phyloP scores from a whole-genome alignment of 352 stramenopile genomes.

The Lagenidium giganteum region DNA sequence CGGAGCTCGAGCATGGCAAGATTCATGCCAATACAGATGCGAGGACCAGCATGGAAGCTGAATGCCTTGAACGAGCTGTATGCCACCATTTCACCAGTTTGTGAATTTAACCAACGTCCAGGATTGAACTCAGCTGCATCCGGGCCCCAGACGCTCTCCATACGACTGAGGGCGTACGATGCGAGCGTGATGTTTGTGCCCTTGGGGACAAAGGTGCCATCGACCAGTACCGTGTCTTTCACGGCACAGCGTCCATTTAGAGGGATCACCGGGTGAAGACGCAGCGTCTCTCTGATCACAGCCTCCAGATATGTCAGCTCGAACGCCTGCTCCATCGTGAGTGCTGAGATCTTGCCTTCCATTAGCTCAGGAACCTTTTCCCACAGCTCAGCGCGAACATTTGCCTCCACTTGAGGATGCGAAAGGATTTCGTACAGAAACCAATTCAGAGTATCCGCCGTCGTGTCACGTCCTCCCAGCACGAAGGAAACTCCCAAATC shows the following conservation, averaged over 20 bases:
- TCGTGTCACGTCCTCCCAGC: constrained; percentile 47
- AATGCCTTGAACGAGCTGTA: constrained; percentile 29
- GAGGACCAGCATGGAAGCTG: constrained; percentile 30
- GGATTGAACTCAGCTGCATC: constrained; percentile 28
- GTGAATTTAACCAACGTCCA: constrained; percentile 20
- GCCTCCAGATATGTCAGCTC: constrained; percentile 16
- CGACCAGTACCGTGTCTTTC: constrained; percentile 23
- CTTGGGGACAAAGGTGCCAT: constrained; percentile 26
- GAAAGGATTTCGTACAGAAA: constrained; percentile 30
- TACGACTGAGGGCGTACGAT: constrained; percentile 24
- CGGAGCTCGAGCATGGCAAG: constrained; percentile 47
- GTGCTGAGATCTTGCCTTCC: background rate
- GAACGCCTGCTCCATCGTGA: constrained; percentile 9
- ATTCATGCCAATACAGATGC: constrained; percentile 36
- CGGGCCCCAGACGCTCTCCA: constrained; percentile 21
- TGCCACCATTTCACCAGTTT: constrained; percentile 6
- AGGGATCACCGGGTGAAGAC: constrained; percentile 28
- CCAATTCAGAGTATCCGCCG: constrained; percentile 39
- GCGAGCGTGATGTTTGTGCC: constrained; percentile 20
- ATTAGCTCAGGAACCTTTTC: constrained; percentile 16
- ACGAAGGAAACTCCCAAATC: constrained; percentile 48
- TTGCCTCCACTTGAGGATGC: constrained; percentile 28
- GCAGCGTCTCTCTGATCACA: constrained; percentile 29
- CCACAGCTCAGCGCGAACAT: constrained; percentile 21
- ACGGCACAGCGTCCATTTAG: constrained; percentile 17